phyloP scores from a whole-genome alignment of 2,329 filamentous ascomycete genomes.

The Diaporthe sp. region DNA sequence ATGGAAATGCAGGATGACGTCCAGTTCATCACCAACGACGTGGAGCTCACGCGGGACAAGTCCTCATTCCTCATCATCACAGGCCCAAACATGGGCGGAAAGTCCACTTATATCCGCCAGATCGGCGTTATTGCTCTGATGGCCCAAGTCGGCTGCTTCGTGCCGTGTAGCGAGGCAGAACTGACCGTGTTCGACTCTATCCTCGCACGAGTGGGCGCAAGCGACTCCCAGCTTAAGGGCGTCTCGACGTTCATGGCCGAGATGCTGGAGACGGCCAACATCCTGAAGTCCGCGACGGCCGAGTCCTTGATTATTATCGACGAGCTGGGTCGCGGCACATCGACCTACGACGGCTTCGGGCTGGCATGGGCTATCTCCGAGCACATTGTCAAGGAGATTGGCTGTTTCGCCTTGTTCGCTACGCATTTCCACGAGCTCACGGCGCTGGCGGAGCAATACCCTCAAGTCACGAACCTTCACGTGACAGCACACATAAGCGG shows the following conservation, averaged over 20 bases:
- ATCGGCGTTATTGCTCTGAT: slow-evolving; percentile 97
- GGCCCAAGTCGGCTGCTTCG: slow-evolving; percentile 97
- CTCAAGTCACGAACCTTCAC: slow-evolving; percentile 92
- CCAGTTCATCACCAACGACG: slow-evolving; percentile 98
- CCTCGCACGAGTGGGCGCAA: slow-evolving; percentile 93
- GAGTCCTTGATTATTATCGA: slow-evolving; percentile 99
- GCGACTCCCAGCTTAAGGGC: slow-evolving; percentile 96
- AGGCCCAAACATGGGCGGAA: slow-evolving; percentile 98
- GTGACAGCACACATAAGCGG: slow-evolving; percentile 92
- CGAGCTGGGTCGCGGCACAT: slow-evolving; percentile 94
- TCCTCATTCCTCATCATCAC: slow-evolving; percentile 97
- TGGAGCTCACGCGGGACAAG: slow-evolving; percentile 80
- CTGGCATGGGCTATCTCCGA: slow-evolving; percentile 99
- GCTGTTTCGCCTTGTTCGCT: slow-evolving; percentile 93
- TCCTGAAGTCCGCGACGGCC: slow-evolving; percentile 94
- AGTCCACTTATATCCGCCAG: slow-evolving; percentile 98
- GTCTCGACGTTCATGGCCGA: slow-evolving; percentile 99
- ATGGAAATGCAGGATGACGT: slow-evolving; percentile 99
- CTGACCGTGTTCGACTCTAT: slow-evolving; percentile 97
- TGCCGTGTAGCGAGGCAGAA: slow-evolving; percentile 90
- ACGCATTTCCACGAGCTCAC: slow-evolving; percentile 99
- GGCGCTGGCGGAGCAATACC: slow-evolving; percentile 86
- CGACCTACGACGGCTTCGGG: slow-evolving; percentile 97
- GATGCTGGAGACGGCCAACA: slow-evolving; percentile 99
- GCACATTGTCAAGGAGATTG: slow-evolving; percentile 95